Base-by-base conservation (phyloP, 495 filamentous ascomycete genomes). In the Aspergillus asperescens region DNA sequence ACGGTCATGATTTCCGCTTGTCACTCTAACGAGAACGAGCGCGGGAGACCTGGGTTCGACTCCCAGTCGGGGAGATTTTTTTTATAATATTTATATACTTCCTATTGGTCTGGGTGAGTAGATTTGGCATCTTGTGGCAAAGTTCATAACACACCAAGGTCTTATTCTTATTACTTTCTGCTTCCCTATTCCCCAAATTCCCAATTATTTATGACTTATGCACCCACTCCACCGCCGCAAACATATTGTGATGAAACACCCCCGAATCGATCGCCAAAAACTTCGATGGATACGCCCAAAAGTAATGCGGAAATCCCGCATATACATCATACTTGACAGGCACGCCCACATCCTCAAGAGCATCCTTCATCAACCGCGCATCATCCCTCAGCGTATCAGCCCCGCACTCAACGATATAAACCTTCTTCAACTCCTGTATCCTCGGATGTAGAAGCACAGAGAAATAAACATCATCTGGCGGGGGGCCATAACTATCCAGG, bases 1-100 rank as follows among this genome's bases (percentile, higher is more conserved):
- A 66, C 63, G 67, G 67, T 70, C 56, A 70, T 70, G 67, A 70
- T 70, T 70, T 70, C 67, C 64, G 67, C 67, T 70, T 70, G 67
- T 70, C 67, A 70, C 57, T 52, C 40, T 15, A 25, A 48, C 35
- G 48, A 47, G 28, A 45, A 50, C 58, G 28, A 59, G 57, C 57
- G 57, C 57, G 57, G 57, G 57, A 59, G 57, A 59, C 51, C 57
- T 52, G 57, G 57, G 57, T 59, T 59, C 57, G 57, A 59, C 57
- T 59, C 57, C 57, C 57, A 52, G 57, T 59, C 57, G 48, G 51
- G 56, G 56, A 58, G 56, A 47, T 46, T 37, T 48, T 46, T 51
- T 58, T 52, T 49, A n/a, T n/a, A n/a, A n/a, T 48, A 28, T 39
- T 37, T 13, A 37, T 37, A 29, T 29, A 5, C 27, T 10, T 10